Percentiles rank a stretch among this genome's conserved stretches.
These are phyloP conservation scores for Medicago arabica DNA, from an alignment of 306 rosid species.

Conservation along the genomic window DNA sequence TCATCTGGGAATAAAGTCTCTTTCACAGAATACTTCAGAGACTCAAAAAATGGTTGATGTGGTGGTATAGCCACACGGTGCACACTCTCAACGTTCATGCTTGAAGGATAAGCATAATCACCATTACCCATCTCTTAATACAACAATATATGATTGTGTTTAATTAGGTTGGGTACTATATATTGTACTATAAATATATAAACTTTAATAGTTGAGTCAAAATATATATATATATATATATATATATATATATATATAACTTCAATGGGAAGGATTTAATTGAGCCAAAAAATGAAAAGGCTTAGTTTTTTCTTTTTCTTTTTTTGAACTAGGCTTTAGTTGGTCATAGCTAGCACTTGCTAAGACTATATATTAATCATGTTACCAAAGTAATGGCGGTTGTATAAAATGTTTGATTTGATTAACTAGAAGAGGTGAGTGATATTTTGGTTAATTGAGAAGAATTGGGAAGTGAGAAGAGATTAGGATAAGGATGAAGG, in stretches of 20 bases:
- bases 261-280: too few relatives aligned
- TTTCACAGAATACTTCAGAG: conserved; percentile 58
- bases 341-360: not conserved
- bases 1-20: conserved; percentile 96
- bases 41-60: conserved; percentile 64
- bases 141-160: not conserved
- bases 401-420: not conserved
- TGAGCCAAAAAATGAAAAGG: not conserved
- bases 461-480: conserved; percentile 3
- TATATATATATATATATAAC: too few relatives aligned
- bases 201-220: too few relatives aligned
- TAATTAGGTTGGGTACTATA: not conserved
- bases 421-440: not conserved
- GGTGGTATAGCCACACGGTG: conserved; percentile 76
- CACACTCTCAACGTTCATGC: conserved; percentile 35
- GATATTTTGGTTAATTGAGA: not conserved
- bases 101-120: conserved; percentile 53
- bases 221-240: too few relatives aligned
- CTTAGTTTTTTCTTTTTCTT: too few relatives aligned
- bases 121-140: conserved; percentile 60
- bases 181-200: not conserved
- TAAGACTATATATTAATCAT: not conserved
- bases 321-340: not conserved
- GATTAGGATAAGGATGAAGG: conserved; percentile 3
- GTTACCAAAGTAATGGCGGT: not conserved